Percentiles rank a stretch among this genome's conserved stretches.
These are phyloP conservation scores for Lachancea nothofagi DNA, from an alignment of 805 yeast species.

Conservation along the genomic window DNA sequence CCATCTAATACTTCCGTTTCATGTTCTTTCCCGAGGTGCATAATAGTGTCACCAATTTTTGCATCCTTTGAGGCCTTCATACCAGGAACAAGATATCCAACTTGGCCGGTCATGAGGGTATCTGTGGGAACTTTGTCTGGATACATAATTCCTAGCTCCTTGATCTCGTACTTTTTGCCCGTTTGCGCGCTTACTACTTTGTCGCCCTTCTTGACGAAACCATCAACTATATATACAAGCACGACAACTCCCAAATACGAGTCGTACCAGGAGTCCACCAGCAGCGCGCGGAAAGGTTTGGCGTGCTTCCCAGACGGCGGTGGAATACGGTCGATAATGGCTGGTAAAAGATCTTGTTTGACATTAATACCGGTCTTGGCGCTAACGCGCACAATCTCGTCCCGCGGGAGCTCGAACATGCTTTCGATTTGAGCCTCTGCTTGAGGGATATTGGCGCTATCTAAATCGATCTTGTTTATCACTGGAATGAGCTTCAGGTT, in stretches of 20 bases:
- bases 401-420: conserved; percentile 71
- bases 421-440: conserved; percentile 81
- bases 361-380: conserved; percentile 90
- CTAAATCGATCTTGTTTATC: conserved; percentile 86
- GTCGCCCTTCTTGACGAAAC: conserved; percentile 66
- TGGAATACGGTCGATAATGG: conserved; percentile 75
- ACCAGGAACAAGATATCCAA: conserved; percentile 91
- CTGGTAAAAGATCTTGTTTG: conserved; percentile 62
- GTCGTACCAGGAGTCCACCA: conserved; percentile 98
- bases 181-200: conserved; percentile 76
- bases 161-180: conserved; percentile 69
- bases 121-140: conserved; percentile 74
- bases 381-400: conserved; percentile 76
- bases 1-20: conserved; percentile 81
- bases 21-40: conserved; percentile 47
- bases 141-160: conserved; percentile 93
- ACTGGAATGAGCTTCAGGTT: conserved; percentile 79
- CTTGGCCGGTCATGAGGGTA: conserved; percentile 78
- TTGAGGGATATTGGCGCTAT: conserved; percentile 67
- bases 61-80: conserved; percentile 87
- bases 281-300: conserved; percentile 49
- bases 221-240: conserved; percentile 81
- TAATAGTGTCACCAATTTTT: conserved; percentile 84
- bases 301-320: conserved; percentile 59
- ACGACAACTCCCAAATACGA: conserved; percentile 86